Evolutionary conservation across 352 stramenopile genomes (phyloP).

Genomic region (Phytophthora meadii): DNA sequence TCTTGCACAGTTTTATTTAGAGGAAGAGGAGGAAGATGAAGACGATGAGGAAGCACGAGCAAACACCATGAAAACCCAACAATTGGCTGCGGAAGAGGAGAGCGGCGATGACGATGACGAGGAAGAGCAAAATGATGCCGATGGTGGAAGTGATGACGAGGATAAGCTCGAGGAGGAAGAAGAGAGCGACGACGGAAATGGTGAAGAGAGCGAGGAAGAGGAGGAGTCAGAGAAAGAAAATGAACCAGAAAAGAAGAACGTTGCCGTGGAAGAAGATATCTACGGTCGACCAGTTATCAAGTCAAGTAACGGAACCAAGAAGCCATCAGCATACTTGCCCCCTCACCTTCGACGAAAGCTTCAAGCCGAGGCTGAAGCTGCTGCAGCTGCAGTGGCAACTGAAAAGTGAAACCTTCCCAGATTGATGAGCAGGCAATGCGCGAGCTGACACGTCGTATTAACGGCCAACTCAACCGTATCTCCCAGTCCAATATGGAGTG

Average conservation of each 20-base stretch:
- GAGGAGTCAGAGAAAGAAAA: constrained; percentile 36
- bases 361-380: constrained; percentile 50
- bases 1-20: constrained; percentile 68
- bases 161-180: constrained; percentile 37
- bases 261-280: constrained; percentile 81
- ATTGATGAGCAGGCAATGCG: constrained; percentile 81
- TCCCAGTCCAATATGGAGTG: constrained; percentile 93
- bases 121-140: constrained; percentile 23
- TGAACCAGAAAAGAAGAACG: constrained; percentile 26
- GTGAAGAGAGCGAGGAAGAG: constrained; percentile 27
- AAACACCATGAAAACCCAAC: constrained; percentile 69
- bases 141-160: constrained; percentile 16
- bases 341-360: constrained; percentile 84
- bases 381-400: constrained; percentile 36
- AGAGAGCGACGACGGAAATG: constrained; percentile 34
- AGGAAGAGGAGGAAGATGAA: constrained; percentile 56
- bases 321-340: constrained; percentile 82
- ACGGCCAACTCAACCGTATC: constrained; percentile 92
- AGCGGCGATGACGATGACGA: constrained; percentile 28
- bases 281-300: constrained; percentile 83
- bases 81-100: constrained; percentile 17
- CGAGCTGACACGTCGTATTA: constrained; percentile 78
- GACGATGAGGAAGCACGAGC: constrained; percentile 48
- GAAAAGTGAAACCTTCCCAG: constrained; percentile 43
- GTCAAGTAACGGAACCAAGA: constrained; percentile 41